phyloP scores from a whole-genome alignment of 257 asterid species.

The Solanum bukasovii region DNA sequence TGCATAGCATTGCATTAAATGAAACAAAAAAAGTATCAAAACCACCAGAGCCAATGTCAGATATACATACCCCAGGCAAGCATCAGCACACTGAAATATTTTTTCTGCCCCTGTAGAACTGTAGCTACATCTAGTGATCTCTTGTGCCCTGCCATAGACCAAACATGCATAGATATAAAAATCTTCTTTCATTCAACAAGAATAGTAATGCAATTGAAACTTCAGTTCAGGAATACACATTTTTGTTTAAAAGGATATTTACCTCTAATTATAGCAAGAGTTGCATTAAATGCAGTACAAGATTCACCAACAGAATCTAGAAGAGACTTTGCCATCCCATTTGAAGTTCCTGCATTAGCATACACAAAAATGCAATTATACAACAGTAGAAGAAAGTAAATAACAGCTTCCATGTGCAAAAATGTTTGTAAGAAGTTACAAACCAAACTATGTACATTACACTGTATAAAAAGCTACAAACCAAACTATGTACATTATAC shows the following conservation, averaged over 20 bases:
- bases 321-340: slow-evolving; percentile 92
- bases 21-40: neutral
- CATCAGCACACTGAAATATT: slow-evolving; percentile 73
- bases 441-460: neutral
- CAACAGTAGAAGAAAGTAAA: neutral
- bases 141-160: slow-evolving; percentile 56
- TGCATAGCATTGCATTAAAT: neutral
- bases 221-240: neutral
- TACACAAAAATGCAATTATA: neutral
- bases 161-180: neutral
- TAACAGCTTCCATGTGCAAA: neutral
- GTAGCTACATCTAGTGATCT: slow-evolving; percentile 79
- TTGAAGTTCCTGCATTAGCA: slow-evolving; percentile 70
- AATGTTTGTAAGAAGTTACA: neutral
- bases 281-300: slow-evolving; percentile 71
- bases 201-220: neutral
- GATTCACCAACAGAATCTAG: slow-evolving; percentile 76
- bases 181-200: neutral
- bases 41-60: slow-evolving; percentile 1
- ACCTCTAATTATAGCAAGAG: slow-evolving; percentile 79
- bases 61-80: slow-evolving; percentile 83
- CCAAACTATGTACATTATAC: neutral
- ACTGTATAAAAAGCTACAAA: neutral
- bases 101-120: slow-evolving; percentile 53
- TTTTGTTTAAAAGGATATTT: neutral